Evolutionary conservation across 768 basidiomycete species (phyloP), one percentile per base, ranked within the genome.

Genomic region (Tricholoma hemisulphureum): DNA sequence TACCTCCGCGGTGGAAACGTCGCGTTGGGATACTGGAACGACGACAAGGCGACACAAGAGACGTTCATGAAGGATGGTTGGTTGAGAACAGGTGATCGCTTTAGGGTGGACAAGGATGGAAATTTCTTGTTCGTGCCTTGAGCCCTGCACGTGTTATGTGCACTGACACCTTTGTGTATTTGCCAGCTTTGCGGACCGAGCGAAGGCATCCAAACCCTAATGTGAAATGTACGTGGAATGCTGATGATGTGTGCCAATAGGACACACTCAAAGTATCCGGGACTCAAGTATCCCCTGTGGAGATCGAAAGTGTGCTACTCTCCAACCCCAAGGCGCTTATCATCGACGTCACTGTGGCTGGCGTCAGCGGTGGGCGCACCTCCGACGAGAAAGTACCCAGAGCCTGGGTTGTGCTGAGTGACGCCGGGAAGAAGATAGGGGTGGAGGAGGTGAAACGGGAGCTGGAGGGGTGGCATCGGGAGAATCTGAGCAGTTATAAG

Each of bases 221-320:
- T n/a, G n/a, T n/a, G n/a, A n/a, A n/a, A n/a, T n/a, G n/a, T n/a
- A n/a, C n/a, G 6, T 46, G 8, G 13, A 48, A 26, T 20, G 26
- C 5, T 18, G 20, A 23, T 8, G n/a, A 11, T 20, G 14, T n/a
- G 26, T 51, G 34, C 11, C 51, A 48, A 21, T 50, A 90, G 85
- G 91, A 93, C 65, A 91, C 84, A 0, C 76, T 93, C 20, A 93
- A 93, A 66, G 80, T 93, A 2, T 90, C 88, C 0, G 91, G 91
- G 3, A 77, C 76, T 50, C 91, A 93, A 70, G 91, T 93, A 0
- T 90, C 91, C 0, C 91, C 91, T 0, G 79, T 81, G 16, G 91
- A 93, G 66, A 87, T 93, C 52, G 91, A 93, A 67, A 77, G 83
- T 24, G 80, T 78, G 21, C 72, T 93, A 2, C 77, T 86, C 18